Percentiles rank a stretch among this genome's conserved stretches.
phyloP scores from a whole-genome alignment of 495 filamentous ascomycete species.

The Clohesyomyces aquaticus region DNA sequence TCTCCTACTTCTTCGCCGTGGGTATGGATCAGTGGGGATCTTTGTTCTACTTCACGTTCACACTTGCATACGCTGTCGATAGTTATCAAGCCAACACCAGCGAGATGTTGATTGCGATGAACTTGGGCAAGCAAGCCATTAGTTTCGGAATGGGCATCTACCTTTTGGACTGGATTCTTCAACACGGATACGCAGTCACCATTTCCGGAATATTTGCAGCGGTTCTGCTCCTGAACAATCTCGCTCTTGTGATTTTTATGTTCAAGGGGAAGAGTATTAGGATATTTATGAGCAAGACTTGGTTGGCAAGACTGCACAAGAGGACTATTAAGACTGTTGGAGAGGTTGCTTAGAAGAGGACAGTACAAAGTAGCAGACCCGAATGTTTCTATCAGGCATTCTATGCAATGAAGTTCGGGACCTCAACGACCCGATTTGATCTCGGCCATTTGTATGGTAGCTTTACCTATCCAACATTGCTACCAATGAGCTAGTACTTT shows the following conservation, averaged over 20 bases:
- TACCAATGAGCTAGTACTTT: too few species aligned
- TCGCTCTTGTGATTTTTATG: constrained; percentile 60
- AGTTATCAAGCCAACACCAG: constrained; percentile 60
- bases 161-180: constrained; percentile 61
- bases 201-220: constrained; percentile 62
- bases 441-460: too few species aligned
- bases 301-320: constrained; percentile 58
- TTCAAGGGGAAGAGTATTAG: constrained; percentile 61
- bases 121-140: constrained; percentile 67
- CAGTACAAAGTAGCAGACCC: too few species aligned
- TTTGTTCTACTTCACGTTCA: constrained; percentile 64
- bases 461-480: too few species aligned
- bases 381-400: too few species aligned
- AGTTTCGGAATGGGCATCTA: constrained; percentile 64
- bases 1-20: constrained; percentile 59
- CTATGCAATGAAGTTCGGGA: too few species aligned
- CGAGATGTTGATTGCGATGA: constrained; percentile 72
- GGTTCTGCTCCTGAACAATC: constrained; percentile 61
- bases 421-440: too few species aligned
- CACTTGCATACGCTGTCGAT: constrained; percentile 64
- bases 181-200: constrained; percentile 59
- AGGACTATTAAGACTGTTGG: constrained; percentile 32
- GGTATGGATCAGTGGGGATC: constrained; percentile 57
- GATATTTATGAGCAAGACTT: constrained; percentile 53
- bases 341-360: constrained; percentile 26